Conservation (phyloP, 768 basidiomycete species). For the Boletus pseudo-olivaceus region DNA sequence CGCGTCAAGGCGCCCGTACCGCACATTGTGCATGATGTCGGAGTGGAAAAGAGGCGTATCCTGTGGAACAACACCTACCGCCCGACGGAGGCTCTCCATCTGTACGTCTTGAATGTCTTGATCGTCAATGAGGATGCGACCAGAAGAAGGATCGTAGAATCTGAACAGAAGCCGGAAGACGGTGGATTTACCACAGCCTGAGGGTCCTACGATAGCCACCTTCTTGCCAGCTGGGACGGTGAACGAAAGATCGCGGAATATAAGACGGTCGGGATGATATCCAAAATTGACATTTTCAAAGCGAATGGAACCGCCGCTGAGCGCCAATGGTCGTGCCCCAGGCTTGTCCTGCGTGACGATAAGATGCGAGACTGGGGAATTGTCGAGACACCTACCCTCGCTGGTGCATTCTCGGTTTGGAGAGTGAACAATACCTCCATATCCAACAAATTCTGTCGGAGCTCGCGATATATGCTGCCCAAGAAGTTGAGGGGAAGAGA, state of each 20-base stretch:
- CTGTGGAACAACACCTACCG: constrained; percentile 94
- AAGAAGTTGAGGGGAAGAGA: constrained; percentile 96
- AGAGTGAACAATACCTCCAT: constrained; percentile 96
- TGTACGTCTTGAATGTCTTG: constrained; percentile 79
- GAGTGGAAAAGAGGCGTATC: constrained; percentile 98
- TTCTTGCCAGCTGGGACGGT: constrained; percentile 95
- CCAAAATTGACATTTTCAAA: constrained; percentile 92
- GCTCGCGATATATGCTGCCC: constrained; percentile 95
- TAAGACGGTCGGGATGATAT: constrained; percentile 89
- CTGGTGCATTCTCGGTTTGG: constrained; percentile 72
- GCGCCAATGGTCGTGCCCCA: constrained; percentile 59
- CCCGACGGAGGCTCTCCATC: constrained; percentile 64
- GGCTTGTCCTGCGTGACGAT: constrained; percentile 56
- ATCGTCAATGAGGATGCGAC: constrained; percentile 81
- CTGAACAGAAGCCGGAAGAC: constrained; percentile 91
- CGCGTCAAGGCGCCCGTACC: constrained; percentile 87
- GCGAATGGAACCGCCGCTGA: constrained; percentile 82
- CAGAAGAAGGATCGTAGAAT: constrained; percentile 84
- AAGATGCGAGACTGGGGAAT: neutral
- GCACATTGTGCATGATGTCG: constrained; percentile 91
- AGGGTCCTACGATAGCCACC: constrained; percentile 94
- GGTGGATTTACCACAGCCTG: constrained; percentile 96
- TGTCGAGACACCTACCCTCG: constrained; percentile 41
- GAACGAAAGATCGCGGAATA: constrained; percentile 86
- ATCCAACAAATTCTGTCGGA: constrained; percentile 92